Conservation (phyloP, 345 rosid species). For the Clarkia xantiana region DNA sequence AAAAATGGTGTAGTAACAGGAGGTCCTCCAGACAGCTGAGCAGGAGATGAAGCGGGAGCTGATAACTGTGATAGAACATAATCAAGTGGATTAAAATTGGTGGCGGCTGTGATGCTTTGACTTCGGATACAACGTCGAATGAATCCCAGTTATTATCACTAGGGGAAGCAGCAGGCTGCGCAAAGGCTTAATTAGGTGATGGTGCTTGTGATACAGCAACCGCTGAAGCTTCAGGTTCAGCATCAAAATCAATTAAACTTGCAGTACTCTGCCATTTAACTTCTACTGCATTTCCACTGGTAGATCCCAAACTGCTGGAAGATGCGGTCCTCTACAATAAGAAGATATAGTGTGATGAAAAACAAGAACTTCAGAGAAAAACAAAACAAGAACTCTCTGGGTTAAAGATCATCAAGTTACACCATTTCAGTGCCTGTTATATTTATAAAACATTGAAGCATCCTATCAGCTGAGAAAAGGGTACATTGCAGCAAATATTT, state of each 20-base stretch:
- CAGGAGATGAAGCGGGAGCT: constrained; percentile 34
- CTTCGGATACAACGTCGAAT: constrained; percentile 38
- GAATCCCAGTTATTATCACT: constrained; percentile 67
- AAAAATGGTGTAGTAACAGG: constrained; percentile 12
- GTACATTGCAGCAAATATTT: no score
- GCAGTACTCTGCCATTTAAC: constrained; percentile 38
- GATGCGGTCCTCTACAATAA: constrained; percentile 55
- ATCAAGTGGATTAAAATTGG: constrained; percentile 47
- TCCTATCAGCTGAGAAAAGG: no score
- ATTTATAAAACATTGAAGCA: no score
- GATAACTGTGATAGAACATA: constrained; percentile 70
- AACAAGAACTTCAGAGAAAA: neutral
- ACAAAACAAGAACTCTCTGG: neutral
- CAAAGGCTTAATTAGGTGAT: constrained; percentile 26
- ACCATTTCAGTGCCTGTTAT: no score
- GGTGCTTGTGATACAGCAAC: constrained; percentile 29
- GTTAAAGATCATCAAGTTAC: no score
- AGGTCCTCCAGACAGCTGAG: constrained; percentile 26
- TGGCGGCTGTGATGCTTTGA: constrained; percentile 34
- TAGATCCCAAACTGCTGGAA: constrained; percentile 51
- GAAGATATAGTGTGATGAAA: constrained; percentile 1
- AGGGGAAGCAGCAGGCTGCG: constrained; percentile 21
- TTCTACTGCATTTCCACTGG: constrained; percentile 48
- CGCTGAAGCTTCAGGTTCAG: constrained; percentile 58
- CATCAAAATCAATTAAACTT: constrained; percentile 91